Conservation (phyloP, 108 stramenopile genomes). For the Skeletonema menzelii region DNA sequence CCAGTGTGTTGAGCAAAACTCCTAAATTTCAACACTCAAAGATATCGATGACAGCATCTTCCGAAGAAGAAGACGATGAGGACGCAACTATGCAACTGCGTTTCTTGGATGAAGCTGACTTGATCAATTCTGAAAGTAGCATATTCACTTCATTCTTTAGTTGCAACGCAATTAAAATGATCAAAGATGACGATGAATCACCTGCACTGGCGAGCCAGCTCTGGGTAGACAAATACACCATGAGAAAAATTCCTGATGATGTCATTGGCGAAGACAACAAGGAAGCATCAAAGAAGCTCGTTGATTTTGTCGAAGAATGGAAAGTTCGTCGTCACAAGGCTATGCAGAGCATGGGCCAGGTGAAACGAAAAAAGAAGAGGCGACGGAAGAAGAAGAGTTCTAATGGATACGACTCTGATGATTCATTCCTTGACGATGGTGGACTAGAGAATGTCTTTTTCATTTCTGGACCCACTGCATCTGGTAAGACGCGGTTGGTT, state of each 20-base stretch:
- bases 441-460: slow-evolving; percentile 53
- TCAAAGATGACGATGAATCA: neutral
- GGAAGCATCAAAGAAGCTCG: slow-evolving; percentile 32
- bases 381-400: slow-evolving; percentile 20
- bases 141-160: neutral
- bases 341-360: slow-evolving; percentile 44
- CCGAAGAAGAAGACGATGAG: neutral
- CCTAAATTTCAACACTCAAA: slow-evolving; percentile 17
- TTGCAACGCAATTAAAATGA: neutral
- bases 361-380: slow-evolving; percentile 20
- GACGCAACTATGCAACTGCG: neutral
- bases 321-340: slow-evolving; percentile 57
- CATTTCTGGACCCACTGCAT: slow-evolving; percentile 64
- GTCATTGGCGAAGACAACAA: slow-evolving; percentile 43
- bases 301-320: slow-evolving; percentile 64
- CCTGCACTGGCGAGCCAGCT: slow-evolving; percentile 8
- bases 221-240: slow-evolving; percentile 54
- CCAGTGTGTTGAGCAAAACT: slow-evolving; percentile 3
- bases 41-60: neutral
- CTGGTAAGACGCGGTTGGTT: slow-evolving; percentile 73
- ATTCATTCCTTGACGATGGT: slow-evolving; percentile 43
- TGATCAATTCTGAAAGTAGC: neutral
- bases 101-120: neutral
- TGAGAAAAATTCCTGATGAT: slow-evolving; percentile 40
- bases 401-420: slow-evolving; percentile 57